Evolutionary conservation across 352 stramenopile genomes (phyloP).

Genomic region (Globisporangium polare): DNA sequence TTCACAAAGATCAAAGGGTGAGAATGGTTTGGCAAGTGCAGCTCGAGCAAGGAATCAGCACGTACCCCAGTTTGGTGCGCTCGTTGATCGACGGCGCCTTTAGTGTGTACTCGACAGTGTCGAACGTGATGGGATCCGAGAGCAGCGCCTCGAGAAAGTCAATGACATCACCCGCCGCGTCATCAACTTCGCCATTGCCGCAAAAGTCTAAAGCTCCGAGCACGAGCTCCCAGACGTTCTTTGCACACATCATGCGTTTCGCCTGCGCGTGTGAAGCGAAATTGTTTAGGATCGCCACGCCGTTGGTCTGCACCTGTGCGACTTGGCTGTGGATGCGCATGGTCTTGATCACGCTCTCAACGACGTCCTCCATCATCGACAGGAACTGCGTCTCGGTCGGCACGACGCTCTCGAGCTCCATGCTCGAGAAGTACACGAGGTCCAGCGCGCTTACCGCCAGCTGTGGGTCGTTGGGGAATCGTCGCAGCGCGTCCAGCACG

Average conservation of each 20-base stretch:
- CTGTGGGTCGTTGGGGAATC: slow-evolving; percentile 31
- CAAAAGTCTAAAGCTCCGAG: slow-evolving; percentile 19
- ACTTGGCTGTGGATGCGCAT: slow-evolving; percentile 32
- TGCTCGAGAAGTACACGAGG: slow-evolving; percentile 49
- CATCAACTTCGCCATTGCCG: slow-evolving; percentile 10
- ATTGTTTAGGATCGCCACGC: slow-evolving; percentile 45
- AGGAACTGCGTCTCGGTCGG: slow-evolving; percentile 4
- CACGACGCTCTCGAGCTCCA: slow-evolving; percentile 33
- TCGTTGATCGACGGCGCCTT: slow-evolving; percentile 6
- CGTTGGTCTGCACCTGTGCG: slow-evolving; percentile 48
- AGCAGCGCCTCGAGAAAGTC: slow-evolving; percentile 37
- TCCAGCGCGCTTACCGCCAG: slow-evolving; percentile 43
- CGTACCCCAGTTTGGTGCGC: slow-evolving; percentile 11
- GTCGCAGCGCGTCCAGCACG: slow-evolving; percentile 29
- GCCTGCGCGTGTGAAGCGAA: slow-evolving; percentile 24
- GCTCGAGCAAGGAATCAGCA: background rate
- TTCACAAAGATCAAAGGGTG: background rate
- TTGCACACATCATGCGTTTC: slow-evolving; percentile 18
- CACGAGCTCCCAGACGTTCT: slow-evolving; percentile 31
- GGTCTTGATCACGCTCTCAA: slow-evolving; percentile 23
- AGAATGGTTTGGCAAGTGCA: background rate
- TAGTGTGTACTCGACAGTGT: slow-evolving; percentile 10
- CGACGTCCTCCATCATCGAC: slow-evolving; percentile 16
- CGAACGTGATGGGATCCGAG: slow-evolving; percentile 19
- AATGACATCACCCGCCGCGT: slow-evolving; percentile 31